Base-by-base conservation (phyloP, 768 basidiomycete genomes). In the Exidia glandulosa region DNA sequence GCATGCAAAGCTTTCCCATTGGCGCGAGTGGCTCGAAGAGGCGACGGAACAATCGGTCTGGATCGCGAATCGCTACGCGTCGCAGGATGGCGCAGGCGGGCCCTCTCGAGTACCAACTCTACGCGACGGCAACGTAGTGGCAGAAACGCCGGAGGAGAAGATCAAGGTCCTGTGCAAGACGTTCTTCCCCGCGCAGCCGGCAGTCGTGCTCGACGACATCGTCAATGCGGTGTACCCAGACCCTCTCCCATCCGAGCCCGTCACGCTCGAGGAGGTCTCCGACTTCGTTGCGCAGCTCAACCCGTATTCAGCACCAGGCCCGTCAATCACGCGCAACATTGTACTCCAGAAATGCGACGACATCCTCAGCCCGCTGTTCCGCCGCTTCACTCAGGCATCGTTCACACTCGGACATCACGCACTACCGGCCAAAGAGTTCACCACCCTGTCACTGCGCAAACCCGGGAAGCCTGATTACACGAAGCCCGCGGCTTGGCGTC, bases 401-500 rank as follows among this genome's bases (percentile, higher is more conserved):
- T 58, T 61, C 60, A 2, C 1, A 4, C 52, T 60, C 2, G 25
- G 33, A 10, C n/a, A n/a, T 7, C 55, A 32, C 52, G 48, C 50
- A 1, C 13, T 19, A 7, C 19, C 4, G 9, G 76, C 74, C 73
- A 62, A 63, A 19, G 19, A 62, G 0, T 73, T 66, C 30, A 68
- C 60, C 0, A 74, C 71, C 0, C 59, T 73, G 0, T 67, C 75
- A 0, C 63, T 78, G 0, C 57, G 65, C 0, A 79, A 80, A 57
- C 75, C 74, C 0, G 72, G 73, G 0, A 70, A 71, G 37, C 58
- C 67, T 0, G 57, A 70, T 61, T 79, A 80, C 64, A 57, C 66
- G 0, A 32, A 65, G 0, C 59, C 76, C 0, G 73, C 71, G 31
- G 69, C 75, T 0, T 75, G 74, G 47, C 58, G 71, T 0, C 78